Evolutionary conservation across 1,139 yeast species (phyloP), one percentile per base, ranked within the genome.

Genomic region (Ashbya aceris): DNA sequence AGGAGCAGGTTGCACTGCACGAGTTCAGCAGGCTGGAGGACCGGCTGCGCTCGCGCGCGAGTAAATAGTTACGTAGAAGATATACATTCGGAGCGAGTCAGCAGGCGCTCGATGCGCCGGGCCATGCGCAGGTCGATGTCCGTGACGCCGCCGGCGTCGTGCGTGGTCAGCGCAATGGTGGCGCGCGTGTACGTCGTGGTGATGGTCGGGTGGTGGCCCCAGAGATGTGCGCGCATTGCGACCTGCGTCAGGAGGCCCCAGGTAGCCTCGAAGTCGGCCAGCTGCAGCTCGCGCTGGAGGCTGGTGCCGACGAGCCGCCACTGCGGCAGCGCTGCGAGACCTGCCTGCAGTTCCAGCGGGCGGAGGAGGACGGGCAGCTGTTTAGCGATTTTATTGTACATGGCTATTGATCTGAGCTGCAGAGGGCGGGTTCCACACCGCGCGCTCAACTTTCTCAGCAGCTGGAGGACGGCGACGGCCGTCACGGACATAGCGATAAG

Each of bases 121-220:
- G 94, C 94, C 58, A 84, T 54, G 43, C 70, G 67, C 32, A 83
- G 52, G 54, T 84, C 95, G 29, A 70, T 56, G 12, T 71, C 70
- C 4, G 84, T 74, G 11, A 84, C 58, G 4, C 73, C 73, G 33
- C 69, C 68, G 0, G 69, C 66, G 54, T 84, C 95, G 54, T 84
- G 94, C 0, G 94, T 84, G 3, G 81, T 74, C 34, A 83, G 60
- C 27, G 69, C 67, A 3, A 84, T 52, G 10, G 67, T 66, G 0
- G 83, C 85, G 35, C 66, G 62, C 51, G 78, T 83, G 55, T 83
- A 84, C 0, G 77, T 70, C 2, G 80, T 80, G 1, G 66, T 66
- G 4, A 82, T 76, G 0, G 77, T 76, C 0, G 95, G 94, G 56
- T 85, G 95, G 53, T 85, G 95, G 26, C 77, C 80, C 53, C 67